phyloP scores from a whole-genome alignment of 306 rosid genomes.

The Biancaea sappan region DNA sequence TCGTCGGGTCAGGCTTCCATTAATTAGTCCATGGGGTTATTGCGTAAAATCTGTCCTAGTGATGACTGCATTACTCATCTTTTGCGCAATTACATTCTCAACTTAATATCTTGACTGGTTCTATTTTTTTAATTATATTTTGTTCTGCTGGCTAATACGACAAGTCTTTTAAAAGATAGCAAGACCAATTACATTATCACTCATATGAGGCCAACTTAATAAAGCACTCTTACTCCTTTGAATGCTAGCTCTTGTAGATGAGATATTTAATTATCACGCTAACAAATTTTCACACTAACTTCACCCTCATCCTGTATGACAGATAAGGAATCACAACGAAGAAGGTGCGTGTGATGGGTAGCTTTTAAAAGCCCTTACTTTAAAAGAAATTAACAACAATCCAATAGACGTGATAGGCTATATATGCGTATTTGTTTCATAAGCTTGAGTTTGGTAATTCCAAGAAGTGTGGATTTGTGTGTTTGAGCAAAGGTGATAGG shows the following conservation, averaged over 20 bases:
- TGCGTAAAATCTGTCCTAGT: slow-evolving; percentile 28
- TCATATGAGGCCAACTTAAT: no score
- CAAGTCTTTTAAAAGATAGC: not conserved
- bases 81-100: slow-evolving; percentile 28
- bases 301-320: not conserved
- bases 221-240: not conserved
- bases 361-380: no score
- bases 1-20: slow-evolving; percentile 11
- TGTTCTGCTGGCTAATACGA: not conserved
- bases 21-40: slow-evolving; percentile 2
- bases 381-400: no score
- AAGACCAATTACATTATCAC: not conserved
- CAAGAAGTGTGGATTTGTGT: not conserved
- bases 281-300: no score
- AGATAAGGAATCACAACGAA: not conserved
- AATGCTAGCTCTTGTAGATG: no score
- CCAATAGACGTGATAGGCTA: no score
- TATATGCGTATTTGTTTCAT: not conserved
- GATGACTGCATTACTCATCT: slow-evolving; percentile 53
- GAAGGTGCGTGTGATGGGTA: no score
- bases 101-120: not conserved
- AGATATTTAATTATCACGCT: no score
- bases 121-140: not conserved
- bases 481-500: slow-evolving; percentile 2
- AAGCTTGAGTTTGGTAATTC: not conserved